Base-by-base conservation (phyloP, 768 basidiomycete species). In the Auriculariales sp. region DNA sequence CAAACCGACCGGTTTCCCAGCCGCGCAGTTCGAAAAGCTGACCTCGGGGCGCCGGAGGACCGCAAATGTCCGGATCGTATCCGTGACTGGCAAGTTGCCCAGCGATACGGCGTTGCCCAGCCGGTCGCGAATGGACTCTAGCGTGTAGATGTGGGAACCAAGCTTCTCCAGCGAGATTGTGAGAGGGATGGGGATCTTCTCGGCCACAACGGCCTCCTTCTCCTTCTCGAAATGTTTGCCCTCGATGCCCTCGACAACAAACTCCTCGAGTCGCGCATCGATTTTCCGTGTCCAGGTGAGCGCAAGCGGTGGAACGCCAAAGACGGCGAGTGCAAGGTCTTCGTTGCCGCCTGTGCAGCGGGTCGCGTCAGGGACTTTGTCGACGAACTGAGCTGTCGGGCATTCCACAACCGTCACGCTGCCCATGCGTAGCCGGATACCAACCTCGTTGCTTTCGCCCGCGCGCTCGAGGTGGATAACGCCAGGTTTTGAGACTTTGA, bases 191-290 rank as follows among this genome's bases (percentile, higher is more conserved):
- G 71, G 71, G 28, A 89, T 66, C 28, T 74, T 68, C 54, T 81
- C 78, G 4, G 81, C 33, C 48, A 25, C 24, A 53, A 53, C 9
- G 53, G 30, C 25, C 44, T 5, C 46, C 11, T 46, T 32, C 19
- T 17, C 14, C 25, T 25, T 31, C 24, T 46, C n/a, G 19, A 22
- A 62, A 39, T 70, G 69, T 22, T 71, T 70, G 32, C 73, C 75
- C 61, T 88, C 83, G 46, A 93, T 87, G 7, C 90, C 89, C 58
- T 92, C 89, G 2, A 91, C 86, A 33, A 83, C 65, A 54, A 84
- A 84, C 39, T 74, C 69, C 58, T 92, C 86, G 49, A 72, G 70
- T 53, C 71, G 69, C 10, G 78, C 79, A 50, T 79, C 80, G 35
- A 80, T 67, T 22, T 80, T 77, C 53, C 79, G 78, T 57, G 77